phyloP scores from a whole-genome alignment of 129 eudicot genomes.

The Lactuca saligna region DNA sequence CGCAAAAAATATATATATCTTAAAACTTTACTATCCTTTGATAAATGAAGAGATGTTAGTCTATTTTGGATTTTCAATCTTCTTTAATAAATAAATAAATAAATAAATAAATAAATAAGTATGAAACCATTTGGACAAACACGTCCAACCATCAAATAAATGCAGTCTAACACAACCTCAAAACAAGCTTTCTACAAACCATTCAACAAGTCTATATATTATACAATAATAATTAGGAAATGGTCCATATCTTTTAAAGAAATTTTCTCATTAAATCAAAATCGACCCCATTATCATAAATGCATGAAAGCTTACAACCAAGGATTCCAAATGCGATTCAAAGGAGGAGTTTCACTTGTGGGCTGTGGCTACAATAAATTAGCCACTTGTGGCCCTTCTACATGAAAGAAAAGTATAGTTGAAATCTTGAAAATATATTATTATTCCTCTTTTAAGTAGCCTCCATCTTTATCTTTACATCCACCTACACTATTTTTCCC shows the following conservation, averaged over 20 bases:
- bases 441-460: constrained; percentile 4
- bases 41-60: not conserved
- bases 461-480: constrained; percentile 33
- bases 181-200: constrained; percentile 16
- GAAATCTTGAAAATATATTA: constrained; percentile 18
- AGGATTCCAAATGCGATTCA: constrained; percentile 5
- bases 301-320: constrained; percentile 41
- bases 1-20: not conserved
- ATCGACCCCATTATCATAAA: constrained; percentile 45
- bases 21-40: not conserved
- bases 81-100: not conserved
- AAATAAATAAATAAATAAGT: not conserved
- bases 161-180: constrained; percentile 18
- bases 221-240: constrained; percentile 19
- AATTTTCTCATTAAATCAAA: constrained; percentile 25
- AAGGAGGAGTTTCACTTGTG: constrained; percentile 31
- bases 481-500: constrained; percentile 28
- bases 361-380: constrained; percentile 38
- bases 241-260: constrained; percentile 34
- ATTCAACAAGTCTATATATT: constrained; percentile 18
- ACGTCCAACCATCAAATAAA: constrained; percentile 20
- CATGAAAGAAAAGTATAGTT: constrained; percentile 9
- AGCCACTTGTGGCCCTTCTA: constrained; percentile 33
- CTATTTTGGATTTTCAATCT: constrained; percentile 1
- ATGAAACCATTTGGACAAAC: constrained; percentile 12